phyloP scores from a whole-genome alignment of 1,284 basidiomycete species.

The Ceratobasidium sp. region DNA sequence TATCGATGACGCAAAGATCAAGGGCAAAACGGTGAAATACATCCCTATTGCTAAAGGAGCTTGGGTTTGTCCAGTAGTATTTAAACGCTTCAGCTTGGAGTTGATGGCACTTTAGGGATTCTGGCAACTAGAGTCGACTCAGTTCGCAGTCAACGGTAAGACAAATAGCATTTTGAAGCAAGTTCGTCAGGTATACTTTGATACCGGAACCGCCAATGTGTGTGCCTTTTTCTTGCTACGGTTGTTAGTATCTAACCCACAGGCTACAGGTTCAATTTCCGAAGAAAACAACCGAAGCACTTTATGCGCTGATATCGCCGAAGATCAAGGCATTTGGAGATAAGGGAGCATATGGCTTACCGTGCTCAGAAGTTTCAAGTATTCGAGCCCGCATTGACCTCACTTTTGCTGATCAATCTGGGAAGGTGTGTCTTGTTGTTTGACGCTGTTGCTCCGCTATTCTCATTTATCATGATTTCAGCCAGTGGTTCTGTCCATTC shows the following conservation, averaged over 20 bases:
- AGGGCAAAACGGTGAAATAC: constrained; percentile 62
- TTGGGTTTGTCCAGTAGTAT: constrained; percentile 47
- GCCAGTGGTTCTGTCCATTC: constrained; percentile 62
- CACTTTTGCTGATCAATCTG: constrained; percentile 58
- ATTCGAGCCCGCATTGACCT: constrained; percentile 68
- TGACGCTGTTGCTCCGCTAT: constrained; percentile 49
- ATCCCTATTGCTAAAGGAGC: constrained; percentile 58
- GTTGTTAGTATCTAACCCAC: neutral
- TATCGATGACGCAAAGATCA: constrained; percentile 67
- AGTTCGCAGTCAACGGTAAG: constrained; percentile 68
- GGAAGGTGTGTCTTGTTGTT: constrained; percentile 49
- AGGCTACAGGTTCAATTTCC: constrained; percentile 34
- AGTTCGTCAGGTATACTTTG: constrained; percentile 66
- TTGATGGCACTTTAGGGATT: constrained; percentile 50
- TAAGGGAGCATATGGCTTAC: constrained; percentile 70
- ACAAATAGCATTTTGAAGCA: constrained; percentile 63
- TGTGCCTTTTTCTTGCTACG: constrained; percentile 53
- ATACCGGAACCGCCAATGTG: constrained; percentile 70
- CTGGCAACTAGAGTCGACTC: constrained; percentile 67
- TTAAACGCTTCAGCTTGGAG: neutral
- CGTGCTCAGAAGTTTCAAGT: constrained; percentile 64
- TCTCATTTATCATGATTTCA: neutral
- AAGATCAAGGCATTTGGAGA: constrained; percentile 65
- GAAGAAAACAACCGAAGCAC: constrained; percentile 55
- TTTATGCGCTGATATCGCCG: constrained; percentile 71